phyloP scores from a whole-genome alignment of 768 basidiomycete genomes.

The Mycena rosella region DNA sequence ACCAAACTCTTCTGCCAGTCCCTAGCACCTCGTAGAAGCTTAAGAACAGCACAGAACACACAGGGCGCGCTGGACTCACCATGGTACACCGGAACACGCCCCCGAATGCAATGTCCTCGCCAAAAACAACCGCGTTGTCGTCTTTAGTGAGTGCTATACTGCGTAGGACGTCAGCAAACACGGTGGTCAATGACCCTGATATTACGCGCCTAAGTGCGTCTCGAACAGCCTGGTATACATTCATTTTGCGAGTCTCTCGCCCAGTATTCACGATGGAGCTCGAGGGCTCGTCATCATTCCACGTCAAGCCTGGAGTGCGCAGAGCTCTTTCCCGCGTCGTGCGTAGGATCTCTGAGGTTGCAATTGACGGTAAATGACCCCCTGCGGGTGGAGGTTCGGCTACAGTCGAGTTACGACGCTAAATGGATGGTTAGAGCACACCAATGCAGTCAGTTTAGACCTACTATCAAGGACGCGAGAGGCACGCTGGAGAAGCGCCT shows the following conservation, averaged over 20 bases:
- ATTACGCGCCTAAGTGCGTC: constrained; percentile 83
- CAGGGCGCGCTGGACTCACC: constrained; percentile 58
- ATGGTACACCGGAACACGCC: constrained; percentile 96
- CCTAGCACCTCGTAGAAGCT: constrained; percentile 56
- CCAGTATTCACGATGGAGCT: constrained; percentile 61
- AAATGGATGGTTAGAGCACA: constrained; percentile 10
- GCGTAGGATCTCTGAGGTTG: constrained; percentile 67
- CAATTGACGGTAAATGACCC: constrained; percentile 80
- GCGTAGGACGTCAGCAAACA: constrained; percentile 4
- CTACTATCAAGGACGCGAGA: no score
- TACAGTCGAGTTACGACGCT: constrained; percentile 65
- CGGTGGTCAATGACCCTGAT: background rate
- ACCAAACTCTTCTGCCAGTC: constrained; percentile 95
- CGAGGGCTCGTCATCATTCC: constrained; percentile 71
- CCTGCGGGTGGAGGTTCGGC: constrained; percentile 81
- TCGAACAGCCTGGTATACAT: constrained; percentile 91
- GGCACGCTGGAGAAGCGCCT: constrained; percentile 17
- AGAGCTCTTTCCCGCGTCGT: constrained; percentile 77
- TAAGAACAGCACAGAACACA: background rate
- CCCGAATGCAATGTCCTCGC: constrained; percentile 93
- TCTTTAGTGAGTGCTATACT: constrained; percentile 90
- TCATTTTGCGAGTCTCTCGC: constrained; percentile 94
- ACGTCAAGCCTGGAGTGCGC: constrained; percentile 78
- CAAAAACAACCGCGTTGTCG: constrained; percentile 90
- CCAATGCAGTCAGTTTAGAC: no score